Base-by-base conservation (phyloP, 2,329 filamentous ascomycete genomes). In the Aspergillus floridensis region DNA sequence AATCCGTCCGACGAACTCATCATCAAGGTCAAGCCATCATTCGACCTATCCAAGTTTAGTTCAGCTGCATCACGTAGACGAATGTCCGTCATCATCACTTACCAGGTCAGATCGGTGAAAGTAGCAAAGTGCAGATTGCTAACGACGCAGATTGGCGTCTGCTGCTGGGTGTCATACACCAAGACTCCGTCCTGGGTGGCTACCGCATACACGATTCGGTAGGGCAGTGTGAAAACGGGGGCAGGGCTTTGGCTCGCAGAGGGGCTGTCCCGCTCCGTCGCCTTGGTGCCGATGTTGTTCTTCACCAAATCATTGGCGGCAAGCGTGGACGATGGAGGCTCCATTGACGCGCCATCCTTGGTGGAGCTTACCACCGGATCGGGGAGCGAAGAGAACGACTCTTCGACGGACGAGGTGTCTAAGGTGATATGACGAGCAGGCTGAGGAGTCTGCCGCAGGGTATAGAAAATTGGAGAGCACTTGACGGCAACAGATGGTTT, bases 1-100 rank as follows among this genome's bases (percentile, higher is more conserved):
- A 98, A 99, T 0, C 95, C 95, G 74, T 99, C 95, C 0, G 95
- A 97, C 0, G 95, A 99, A n/a, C 92, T 95, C 79, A 99, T 96
- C 53, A 99, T 82, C 22, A 99, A 80, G 1, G 89, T 92, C 47
- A 86, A 81, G 12, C 90, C 90, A 74, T 93, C 90, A 63, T 82
- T 87, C 1, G 90, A 90, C 88, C 88, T 90, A 63, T 31, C 76
- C 68, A 35, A 61, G 63, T 66, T 74, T 59, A 71, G 63, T 53
- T 38, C 54, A 46, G 16, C 26, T 16, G 24, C 16, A 5, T 6
- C 46, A 60, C 26, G 55, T 19, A 24, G n/a, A 5, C 31, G 65
- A 51, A 55, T 47, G 11, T 31, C 31, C n/a, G 16, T 32, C 10
- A 8, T 19, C 41, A 29, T 41, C 21, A 77, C 88, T 76, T 85